A percentile compares a stretch with the other conserved stretches of the same genome.
These are phyloP conservation scores for Eucalyptus sp. DNA, from an alignment of 345 rosid species.

Conservation along the genomic window DNA sequence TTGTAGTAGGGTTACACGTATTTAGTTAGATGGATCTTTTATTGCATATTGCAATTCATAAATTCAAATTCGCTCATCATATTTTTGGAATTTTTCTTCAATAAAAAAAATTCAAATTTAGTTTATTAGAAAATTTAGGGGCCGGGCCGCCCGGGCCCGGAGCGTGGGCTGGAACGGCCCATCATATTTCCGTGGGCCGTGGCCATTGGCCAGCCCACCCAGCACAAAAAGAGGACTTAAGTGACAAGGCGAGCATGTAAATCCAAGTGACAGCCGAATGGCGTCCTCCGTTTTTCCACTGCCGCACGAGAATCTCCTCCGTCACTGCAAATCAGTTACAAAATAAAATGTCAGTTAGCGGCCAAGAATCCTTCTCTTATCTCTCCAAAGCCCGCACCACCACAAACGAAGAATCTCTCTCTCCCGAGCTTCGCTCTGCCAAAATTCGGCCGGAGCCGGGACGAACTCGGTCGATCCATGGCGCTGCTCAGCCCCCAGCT, in stretches of 20 bases:
- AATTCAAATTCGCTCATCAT: neutral
- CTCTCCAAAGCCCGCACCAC: neutral
- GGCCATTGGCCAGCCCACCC: neutral
- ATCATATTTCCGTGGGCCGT: neutral
- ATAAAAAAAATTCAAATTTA: neutral
- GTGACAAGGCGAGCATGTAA: neutral
- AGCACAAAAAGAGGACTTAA: neutral
- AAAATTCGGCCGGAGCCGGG: neutral
- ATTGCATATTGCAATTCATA: neutral
- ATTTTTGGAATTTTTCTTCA: neutral
- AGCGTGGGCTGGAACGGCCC: neutral
- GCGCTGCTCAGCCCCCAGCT: conserved; percentile 51
- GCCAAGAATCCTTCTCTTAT: neutral
- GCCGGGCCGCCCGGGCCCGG: neutral
- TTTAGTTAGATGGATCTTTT: neutral
- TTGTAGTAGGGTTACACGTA: neutral
- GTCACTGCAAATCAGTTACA: neutral
- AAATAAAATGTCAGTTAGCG: neutral
- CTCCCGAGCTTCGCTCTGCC: neutral
- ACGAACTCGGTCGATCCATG: conserved; percentile 17
- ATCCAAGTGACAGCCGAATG: neutral
- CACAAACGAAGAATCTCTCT: neutral
- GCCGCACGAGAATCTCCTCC: neutral
- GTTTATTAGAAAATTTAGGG: neutral
- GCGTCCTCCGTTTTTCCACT: neutral